Conservation (phyloP, 2,329 filamentous ascomycete species). For the Alternaria rosae region DNA sequence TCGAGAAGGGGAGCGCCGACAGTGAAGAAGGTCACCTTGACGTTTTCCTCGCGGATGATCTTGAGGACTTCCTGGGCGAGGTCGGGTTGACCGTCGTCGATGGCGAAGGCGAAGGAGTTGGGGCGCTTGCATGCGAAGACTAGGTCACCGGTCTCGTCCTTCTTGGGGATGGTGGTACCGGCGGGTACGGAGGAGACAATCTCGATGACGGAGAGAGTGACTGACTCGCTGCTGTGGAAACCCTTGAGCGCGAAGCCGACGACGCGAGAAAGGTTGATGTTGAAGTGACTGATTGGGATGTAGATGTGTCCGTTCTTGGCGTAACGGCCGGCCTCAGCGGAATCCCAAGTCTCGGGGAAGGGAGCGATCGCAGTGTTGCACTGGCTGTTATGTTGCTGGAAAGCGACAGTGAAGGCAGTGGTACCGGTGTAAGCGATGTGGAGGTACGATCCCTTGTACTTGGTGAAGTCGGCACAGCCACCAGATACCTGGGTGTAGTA, state of each 20-base stretch:
- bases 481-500: slow-evolving; percentile 67
- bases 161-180: slow-evolving; percentile 62
- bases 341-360: slow-evolving; percentile 73
- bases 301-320: slow-evolving; percentile 65
- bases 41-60: slow-evolving; percentile 66
- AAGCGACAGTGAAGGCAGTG: slow-evolving; percentile 68
- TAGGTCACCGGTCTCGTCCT: slow-evolving; percentile 67
- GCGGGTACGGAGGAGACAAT: slow-evolving; percentile 64
- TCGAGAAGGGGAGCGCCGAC: slow-evolving; percentile 70
- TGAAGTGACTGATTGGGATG: slow-evolving; percentile 72
- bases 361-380: slow-evolving; percentile 65
- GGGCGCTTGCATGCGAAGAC: slow-evolving; percentile 71
- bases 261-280: slow-evolving; percentile 63
- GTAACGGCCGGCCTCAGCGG: slow-evolving; percentile 70
- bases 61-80: slow-evolving; percentile 67
- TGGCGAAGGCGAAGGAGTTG: slow-evolving; percentile 75
- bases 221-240: slow-evolving; percentile 62
- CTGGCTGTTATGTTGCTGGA: slow-evolving; percentile 71
- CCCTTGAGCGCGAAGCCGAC: slow-evolving; percentile 70
- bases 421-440: slow-evolving; percentile 70
- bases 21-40: slow-evolving; percentile 76
- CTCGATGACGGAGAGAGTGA: slow-evolving; percentile 67
- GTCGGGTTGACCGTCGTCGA: slow-evolving; percentile 71
- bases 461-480: slow-evolving; percentile 64
- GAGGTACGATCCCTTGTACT: slow-evolving; percentile 66